Evolutionary conservation across 352 stramenopile species (phyloP).

Genomic region (Phytophthora quininea): DNA sequence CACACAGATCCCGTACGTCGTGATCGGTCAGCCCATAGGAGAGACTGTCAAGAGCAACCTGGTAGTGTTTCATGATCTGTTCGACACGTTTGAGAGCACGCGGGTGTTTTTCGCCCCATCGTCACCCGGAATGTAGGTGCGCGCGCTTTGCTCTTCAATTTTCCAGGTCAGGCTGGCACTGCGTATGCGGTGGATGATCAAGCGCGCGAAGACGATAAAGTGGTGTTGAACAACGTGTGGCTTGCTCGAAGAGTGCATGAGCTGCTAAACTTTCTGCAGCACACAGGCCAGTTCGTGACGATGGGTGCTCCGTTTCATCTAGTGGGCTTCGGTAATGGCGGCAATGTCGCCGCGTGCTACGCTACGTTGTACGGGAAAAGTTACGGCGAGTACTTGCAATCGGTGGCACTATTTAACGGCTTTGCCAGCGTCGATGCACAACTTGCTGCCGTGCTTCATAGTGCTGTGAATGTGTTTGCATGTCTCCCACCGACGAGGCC

Average conservation of each 20-base stretch:
- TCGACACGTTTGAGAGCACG: slow-evolving; percentile 92
- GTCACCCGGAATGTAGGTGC: slow-evolving; percentile 79
- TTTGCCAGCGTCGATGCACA: slow-evolving; percentile 83
- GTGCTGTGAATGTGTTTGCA: slow-evolving; percentile 82
- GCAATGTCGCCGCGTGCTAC: slow-evolving; percentile 83
- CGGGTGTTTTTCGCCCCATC: slow-evolving; percentile 88
- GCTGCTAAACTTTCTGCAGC: slow-evolving; percentile 81
- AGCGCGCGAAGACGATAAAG: slow-evolving; percentile 30
- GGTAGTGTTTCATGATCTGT: slow-evolving; percentile 93
- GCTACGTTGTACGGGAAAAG: slow-evolving; percentile 49
- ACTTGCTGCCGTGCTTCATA: slow-evolving; percentile 80
- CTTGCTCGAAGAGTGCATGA: slow-evolving; percentile 83
- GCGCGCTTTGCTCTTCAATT: slow-evolving; percentile 91
- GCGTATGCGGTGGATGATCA: slow-evolving; percentile 52
- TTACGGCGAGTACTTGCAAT: slow-evolving; percentile 65
- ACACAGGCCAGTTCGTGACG: slow-evolving; percentile 71
- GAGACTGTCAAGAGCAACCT: slow-evolving; percentile 82
- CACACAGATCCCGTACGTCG: slow-evolving; percentile 83
- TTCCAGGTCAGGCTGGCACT: slow-evolving; percentile 88
- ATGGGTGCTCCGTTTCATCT: slow-evolving; percentile 82
- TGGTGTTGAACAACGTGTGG: slow-evolving; percentile 89
- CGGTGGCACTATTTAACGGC: slow-evolving; percentile 84
- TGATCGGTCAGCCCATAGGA: slow-evolving; percentile 73
- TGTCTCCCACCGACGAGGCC: slow-evolving; percentile 79
- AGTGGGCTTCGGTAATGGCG: slow-evolving; percentile 90